Base-by-base conservation (phyloP, 2,329 filamentous ascomycete species). In the Clarireedia homoeocarpa region DNA sequence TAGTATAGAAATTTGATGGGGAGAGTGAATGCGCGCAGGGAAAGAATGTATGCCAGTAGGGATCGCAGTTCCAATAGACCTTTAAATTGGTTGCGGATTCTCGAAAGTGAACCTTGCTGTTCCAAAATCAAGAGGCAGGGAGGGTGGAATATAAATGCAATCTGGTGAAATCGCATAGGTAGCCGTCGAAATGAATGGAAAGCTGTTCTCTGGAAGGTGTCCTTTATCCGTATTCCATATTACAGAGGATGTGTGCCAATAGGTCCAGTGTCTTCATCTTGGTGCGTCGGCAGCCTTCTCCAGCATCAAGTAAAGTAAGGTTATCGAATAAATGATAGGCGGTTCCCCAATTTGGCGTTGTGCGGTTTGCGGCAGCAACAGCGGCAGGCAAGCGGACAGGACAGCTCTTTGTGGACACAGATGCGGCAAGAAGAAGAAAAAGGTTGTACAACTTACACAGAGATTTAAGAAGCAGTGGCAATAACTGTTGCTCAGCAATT, bases 391-490 rank as follows among this genome's bases (percentile, higher is more conserved):
- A 20, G 39, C 20, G 20, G 39, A 42, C 39, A 42, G 15, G 39
- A 17, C 39, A n/a, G 30, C 30, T 34, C 30, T 34, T 34, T 34
- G 10, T 34, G 30, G 30, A 34, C 30, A 42, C 20, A 5, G n/a
- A 44, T 55, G 46, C 38, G 10, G 53, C 44, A 4, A 42, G 17
- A 17, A 15, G 34, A 20, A 48, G 26, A 15, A 45, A 45, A 48
- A 47, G 12, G 15, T 26, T 12, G 26, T 55, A 36, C 26, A 44
- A 55, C 53, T 55, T 55, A 55, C 53, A 50, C 34, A 17, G n/a
- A 26, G 17, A 12, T 17, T 34, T 14, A 24, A 30, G 26, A 17
- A 15, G 27, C 47, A 15, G 17, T 14, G 24, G 30, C 14, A 17
- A 39, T 39, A 45, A 9, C 20, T 6, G 15, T 47, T 47, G 17